Evolutionary conservation across 139 green algal genomes (phyloP).

Genomic region (Coccomyxa sp.): DNA sequence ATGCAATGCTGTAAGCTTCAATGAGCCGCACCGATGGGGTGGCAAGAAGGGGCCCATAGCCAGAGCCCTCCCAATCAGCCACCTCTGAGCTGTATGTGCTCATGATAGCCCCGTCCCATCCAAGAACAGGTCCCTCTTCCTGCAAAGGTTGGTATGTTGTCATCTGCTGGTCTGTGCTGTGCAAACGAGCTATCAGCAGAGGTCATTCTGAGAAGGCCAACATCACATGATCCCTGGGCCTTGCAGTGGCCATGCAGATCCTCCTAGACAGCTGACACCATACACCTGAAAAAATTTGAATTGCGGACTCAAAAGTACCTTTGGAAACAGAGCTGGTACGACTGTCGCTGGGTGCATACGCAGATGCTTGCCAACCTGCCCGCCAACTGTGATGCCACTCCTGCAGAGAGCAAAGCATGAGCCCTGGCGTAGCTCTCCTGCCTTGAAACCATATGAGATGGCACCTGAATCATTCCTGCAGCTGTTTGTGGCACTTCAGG

Average conservation of each 20-base stretch:
- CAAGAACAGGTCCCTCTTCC: conserved; percentile 4
- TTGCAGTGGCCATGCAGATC: neutral
- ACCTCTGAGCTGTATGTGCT: conserved; percentile 27
- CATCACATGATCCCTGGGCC: neutral
- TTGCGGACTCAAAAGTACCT: neutral
- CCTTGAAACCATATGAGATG: too few relatives aligned
- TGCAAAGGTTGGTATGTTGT: too few relatives aligned
- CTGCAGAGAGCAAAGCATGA: too few relatives aligned
- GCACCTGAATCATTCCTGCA: too few relatives aligned
- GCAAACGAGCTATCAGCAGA: neutral
- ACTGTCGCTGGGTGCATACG: conserved; percentile 48
- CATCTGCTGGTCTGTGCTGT: neutral
- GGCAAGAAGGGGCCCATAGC: conserved; percentile 53
- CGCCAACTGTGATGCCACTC: conserved; percentile 32
- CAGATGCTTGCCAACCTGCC: conserved; percentile 47
- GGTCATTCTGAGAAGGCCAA: too few relatives aligned
- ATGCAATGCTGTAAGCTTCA: neutral
- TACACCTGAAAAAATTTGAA: neutral
- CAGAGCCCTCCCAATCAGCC: conserved; percentile 46
- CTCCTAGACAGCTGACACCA: neutral
- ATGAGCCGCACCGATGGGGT: conserved; percentile 17
- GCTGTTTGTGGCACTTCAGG: too few relatives aligned
- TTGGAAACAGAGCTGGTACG: conserved; percentile 31
- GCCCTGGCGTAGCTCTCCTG: too few relatives aligned
- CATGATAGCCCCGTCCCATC: conserved; percentile 53